Conservation (phyloP, 2,329 filamentous ascomycete species). For the Monosporascus sp. region DNA sequence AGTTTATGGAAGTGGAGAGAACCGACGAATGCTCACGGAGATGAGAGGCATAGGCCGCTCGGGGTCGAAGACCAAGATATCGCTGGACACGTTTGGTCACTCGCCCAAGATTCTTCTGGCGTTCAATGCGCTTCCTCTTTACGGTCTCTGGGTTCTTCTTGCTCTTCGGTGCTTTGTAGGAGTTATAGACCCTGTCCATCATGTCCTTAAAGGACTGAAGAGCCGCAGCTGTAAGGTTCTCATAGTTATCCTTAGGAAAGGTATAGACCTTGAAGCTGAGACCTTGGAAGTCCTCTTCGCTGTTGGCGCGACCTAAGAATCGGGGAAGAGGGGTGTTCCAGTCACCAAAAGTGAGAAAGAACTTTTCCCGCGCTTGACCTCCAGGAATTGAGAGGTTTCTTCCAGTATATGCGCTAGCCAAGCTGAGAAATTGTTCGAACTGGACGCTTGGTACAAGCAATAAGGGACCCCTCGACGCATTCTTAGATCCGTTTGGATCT, state of each 20-base stretch:
- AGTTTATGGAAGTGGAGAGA: not conserved
- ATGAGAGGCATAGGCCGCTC: not conserved
- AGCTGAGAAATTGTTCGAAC: slow-evolving; percentile 56
- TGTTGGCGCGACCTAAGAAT: slow-evolving; percentile 57
- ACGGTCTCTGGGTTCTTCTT: slow-evolving; percentile 42
- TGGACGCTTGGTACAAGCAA: slow-evolving; percentile 65
- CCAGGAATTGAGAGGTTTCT: slow-evolving; percentile 54
- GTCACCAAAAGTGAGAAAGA: slow-evolving; percentile 57
- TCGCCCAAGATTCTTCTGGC: slow-evolving; percentile 46
- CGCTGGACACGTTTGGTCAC: slow-evolving; percentile 61
- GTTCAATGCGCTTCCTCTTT: slow-evolving; percentile 40
- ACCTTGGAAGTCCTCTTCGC: slow-evolving; percentile 28
- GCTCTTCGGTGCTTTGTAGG: slow-evolving; percentile 37
- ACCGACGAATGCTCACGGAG: slow-evolving; percentile 6
- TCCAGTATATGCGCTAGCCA: slow-evolving; percentile 56
- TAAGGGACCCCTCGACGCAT: slow-evolving; percentile 39
- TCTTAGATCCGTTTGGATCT: slow-evolving; percentile 2
- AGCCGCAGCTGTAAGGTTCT: slow-evolving; percentile 29
- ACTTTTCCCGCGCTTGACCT: slow-evolving; percentile 44
- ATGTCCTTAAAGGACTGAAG: slow-evolving; percentile 47
- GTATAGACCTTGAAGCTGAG: slow-evolving; percentile 30
- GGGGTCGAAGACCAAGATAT: slow-evolving; percentile 60
- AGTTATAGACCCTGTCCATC: slow-evolving; percentile 45
- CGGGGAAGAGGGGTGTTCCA: slow-evolving; percentile 59
- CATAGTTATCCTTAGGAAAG: slow-evolving; percentile 32